Evolutionary conservation across 305 asterid genomes (phyloP).

Genomic region (Striga hermonthica): DNA sequence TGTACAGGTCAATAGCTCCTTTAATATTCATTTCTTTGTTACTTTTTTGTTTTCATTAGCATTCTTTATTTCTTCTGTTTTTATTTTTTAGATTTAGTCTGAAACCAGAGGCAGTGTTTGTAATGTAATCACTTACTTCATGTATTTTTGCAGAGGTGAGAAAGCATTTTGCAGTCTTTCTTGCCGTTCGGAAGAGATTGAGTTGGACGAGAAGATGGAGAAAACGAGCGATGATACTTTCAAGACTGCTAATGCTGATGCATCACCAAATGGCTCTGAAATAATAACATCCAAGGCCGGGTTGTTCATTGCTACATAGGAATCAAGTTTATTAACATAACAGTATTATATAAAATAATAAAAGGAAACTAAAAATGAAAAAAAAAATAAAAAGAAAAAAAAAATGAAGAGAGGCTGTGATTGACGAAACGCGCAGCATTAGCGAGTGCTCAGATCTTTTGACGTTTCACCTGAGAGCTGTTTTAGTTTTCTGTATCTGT

Average conservation of each 20-base stretch:
- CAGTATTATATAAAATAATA: no score
- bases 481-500: constrained; percentile 50
- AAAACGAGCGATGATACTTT: constrained; percentile 29
- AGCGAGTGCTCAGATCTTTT: constrained; percentile 36
- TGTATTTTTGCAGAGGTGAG: constrained; percentile 60
- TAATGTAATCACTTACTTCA: background rate
- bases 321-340: background rate
- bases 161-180: constrained; percentile 64
- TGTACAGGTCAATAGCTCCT: constrained; percentile 81
- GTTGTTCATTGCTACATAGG: constrained; percentile 32
- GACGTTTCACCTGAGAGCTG: constrained; percentile 46
- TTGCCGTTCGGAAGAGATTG: constrained; percentile 64
- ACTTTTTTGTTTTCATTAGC: background rate
- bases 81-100: background rate
- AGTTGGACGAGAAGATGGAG: constrained; percentile 61
- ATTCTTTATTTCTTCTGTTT: background rate
- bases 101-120: background rate
- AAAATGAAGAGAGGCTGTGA: constrained; percentile 30
- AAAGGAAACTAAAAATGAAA: no score
- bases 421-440: constrained; percentile 39
- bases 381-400: no score
- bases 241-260: constrained; percentile 32
- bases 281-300: constrained; percentile 37
- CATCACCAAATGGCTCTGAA: constrained; percentile 19
- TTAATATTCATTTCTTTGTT: constrained; percentile 7